These are phyloP conservation scores for Betula pendula DNA, from an alignment of 306 rosid genomes.

Conservation along the genomic window DNA sequence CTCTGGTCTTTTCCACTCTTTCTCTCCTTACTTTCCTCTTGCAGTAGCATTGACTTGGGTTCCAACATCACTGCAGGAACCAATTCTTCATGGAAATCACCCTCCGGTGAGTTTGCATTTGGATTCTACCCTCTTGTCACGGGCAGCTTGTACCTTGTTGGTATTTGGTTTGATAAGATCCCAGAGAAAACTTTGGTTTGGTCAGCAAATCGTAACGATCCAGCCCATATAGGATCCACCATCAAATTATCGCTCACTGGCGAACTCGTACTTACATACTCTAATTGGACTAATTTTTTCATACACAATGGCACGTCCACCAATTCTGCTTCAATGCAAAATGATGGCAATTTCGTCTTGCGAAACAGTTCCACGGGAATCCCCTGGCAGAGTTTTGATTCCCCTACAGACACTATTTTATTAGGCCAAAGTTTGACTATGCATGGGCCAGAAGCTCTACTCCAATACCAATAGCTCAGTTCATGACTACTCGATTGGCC, in stretches of 20 bases:
- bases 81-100: constrained; percentile 35
- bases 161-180: constrained; percentile 33
- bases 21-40: background rate
- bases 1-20: background rate
- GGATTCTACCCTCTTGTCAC: constrained; percentile 24
- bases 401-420: constrained; percentile 38
- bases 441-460: constrained; percentile 24
- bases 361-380: background rate
- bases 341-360: constrained; percentile 32
- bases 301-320: constrained; percentile 14
- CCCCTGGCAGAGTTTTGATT: constrained; percentile 36
- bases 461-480: constrained; percentile 33
- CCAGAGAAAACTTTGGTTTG: constrained; percentile 27
- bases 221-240: constrained; percentile 27
- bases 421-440: constrained; percentile 29
- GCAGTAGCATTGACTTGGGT: constrained; percentile 1
- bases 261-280: constrained; percentile 10
- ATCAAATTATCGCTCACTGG: constrained; percentile 24
- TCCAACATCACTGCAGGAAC: constrained; percentile 32
- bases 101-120: constrained; percentile 32
- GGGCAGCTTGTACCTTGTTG: constrained; percentile 22
- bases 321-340: constrained; percentile 24
- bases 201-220: constrained; percentile 39
- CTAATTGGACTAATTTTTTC: background rate
- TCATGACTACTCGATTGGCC: constrained; percentile 37